Evolutionary conservation across 2,329 filamentous ascomycete species (phyloP), one percentile per base, ranked within the genome.

Genomic region (Fusarium coicis): DNA sequence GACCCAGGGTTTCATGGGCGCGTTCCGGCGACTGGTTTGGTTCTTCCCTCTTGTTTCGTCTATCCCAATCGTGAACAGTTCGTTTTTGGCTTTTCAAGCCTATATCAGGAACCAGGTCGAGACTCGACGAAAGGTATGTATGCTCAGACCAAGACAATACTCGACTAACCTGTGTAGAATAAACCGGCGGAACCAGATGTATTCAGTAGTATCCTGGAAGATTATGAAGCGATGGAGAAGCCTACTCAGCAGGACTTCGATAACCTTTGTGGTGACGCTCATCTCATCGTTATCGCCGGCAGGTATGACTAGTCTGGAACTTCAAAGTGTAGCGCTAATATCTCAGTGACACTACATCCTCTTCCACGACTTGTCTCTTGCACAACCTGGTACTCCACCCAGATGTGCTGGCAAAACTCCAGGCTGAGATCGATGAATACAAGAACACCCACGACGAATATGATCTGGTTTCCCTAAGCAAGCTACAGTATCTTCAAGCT

Each of bases 401-500:
- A 0, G 12, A 63, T 1, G 19, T 47, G 1, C 36, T 43, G 2
- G 30, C 26, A 1, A 46, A 39, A 10, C 37, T 75, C 0, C 66
- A 58, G 14, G 26, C 21, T 4, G 73, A 75, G n/a, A 49, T 75
- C 5, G 70, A 75, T 7, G 59, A 58, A 7, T 74, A 68, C 15
- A 52, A 42, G 21, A 21, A 8, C 2, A 18, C 10, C 1, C 15
- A 56, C 7, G 11, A 63, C 3, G 15, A 57, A 3, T 36, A 43
- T 0, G 61, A 73, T 14, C 50, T 74, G 0, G 10, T 60, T 3
- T 50, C 58, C 0, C 21, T 74, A 5, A 26, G 56, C 1, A 66
- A 73, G 16, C 59, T 70, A 3, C 37, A 60, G 10, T 74, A 74
- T n/a, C 50, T 74, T 0, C 69, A 74, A 18, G 72, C 73, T 11